Percentiles rank a stretch among this genome's conserved stretches.
Evolutionary conservation across 176 grass and related monocot species (phyloP).

Genomic region (Rhynchospora pubera): DNA sequence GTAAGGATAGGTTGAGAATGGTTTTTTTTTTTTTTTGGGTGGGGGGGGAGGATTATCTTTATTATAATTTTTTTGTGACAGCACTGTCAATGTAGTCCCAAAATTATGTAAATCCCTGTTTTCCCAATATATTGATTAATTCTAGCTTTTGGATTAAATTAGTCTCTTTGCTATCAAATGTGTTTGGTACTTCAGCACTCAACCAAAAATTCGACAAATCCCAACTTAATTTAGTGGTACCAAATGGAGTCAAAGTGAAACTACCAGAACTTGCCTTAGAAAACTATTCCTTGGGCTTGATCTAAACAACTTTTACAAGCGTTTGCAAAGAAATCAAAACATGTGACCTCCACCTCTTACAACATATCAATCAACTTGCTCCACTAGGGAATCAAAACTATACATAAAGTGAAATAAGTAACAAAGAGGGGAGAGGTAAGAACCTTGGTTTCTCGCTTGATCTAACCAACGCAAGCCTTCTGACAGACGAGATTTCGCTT

Average conservation of each 20-base stretch:
- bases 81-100: not conserved
- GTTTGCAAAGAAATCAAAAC: not conserved
- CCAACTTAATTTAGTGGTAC: not conserved
- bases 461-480: not conserved
- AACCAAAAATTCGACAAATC: not conserved
- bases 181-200: not conserved
- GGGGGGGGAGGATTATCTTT: no score
- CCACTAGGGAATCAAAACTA: not conserved
- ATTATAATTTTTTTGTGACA: no score
- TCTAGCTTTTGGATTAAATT: not conserved
- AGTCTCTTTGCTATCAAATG: not conserved
- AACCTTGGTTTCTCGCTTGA: slow-evolving; percentile 14
- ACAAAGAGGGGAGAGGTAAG: not conserved
- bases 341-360: not conserved
- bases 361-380: not conserved
- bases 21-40: no score
- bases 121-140: not conserved
- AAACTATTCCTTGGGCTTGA: not conserved
- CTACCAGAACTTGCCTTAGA: not conserved
- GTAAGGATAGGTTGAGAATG: not conserved
- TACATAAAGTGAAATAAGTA: not conserved
- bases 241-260: not conserved
- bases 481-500: not conserved
- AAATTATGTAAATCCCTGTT: not conserved
- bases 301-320: not conserved